Evolutionary conservation across 2,329 filamentous ascomycete species (phyloP).

Genomic region (Calonectria pseudoturangicola): DNA sequence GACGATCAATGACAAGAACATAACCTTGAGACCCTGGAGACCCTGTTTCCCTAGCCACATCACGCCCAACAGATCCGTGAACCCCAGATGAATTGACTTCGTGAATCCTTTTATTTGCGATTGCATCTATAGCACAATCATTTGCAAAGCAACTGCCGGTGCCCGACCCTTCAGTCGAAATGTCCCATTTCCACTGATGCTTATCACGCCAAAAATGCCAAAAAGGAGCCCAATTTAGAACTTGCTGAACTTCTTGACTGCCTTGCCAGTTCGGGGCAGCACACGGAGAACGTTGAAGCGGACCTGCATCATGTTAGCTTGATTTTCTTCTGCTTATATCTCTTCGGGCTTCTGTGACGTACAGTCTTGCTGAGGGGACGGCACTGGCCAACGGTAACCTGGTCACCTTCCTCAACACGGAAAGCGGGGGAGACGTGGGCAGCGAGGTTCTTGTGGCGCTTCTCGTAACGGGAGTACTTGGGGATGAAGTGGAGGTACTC

Average conservation of each 20-base stretch:
- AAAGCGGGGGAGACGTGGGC: constrained; percentile 99
- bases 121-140: constrained; percentile 68
- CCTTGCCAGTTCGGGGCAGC: constrained; percentile 96
- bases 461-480: constrained; percentile 99
- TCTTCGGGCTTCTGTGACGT: constrained; percentile 66
- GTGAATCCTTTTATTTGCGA: constrained; percentile 66
- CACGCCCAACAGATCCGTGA: constrained; percentile 56
- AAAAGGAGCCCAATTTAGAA: constrained; percentile 82
- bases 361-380: constrained; percentile 99
- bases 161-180: constrained; percentile 63
- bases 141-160: constrained; percentile 65
- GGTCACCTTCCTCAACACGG: constrained; percentile 99
- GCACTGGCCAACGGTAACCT: constrained; percentile 99
- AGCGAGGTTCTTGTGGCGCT: constrained; percentile 99
- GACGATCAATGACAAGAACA: constrained; percentile 56
- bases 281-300: constrained; percentile 99
- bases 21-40: constrained; percentile 56
- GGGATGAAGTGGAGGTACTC: constrained; percentile 99
- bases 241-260: constrained; percentile 98
- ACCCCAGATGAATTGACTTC: constrained; percentile 60
- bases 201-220: constrained; percentile 76
- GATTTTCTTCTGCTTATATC: not conserved
- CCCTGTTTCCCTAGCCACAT: constrained; percentile 55
- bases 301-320: constrained; percentile 75
- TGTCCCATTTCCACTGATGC: constrained; percentile 62